Base-by-base conservation (phyloP, 2,329 filamentous ascomycete genomes). In the Penicillium sp. region DNA sequence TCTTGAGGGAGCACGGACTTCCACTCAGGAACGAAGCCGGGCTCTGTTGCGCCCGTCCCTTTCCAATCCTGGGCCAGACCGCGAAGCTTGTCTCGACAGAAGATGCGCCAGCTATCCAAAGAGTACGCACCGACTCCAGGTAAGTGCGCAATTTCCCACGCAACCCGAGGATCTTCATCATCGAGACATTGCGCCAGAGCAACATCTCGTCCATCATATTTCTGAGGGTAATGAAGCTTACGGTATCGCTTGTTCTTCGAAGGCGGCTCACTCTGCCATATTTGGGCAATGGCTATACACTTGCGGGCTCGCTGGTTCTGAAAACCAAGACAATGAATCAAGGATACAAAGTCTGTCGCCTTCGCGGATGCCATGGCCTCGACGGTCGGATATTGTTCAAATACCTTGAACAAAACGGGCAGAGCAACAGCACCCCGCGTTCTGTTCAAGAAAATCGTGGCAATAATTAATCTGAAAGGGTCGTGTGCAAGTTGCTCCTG, bases 91-190 rank as follows among this genome's bases (percentile, higher is more conserved):
- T 96, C 90, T 1, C 90, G 81, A 65, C 89, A 95, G 67, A 96
- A 96, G 54, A 96, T 95, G 3, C 90, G 82, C 87, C 89, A 96
- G 62, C 86, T 90, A 67, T 96, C 90, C 42, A 91, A 74, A 0
- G 88, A 86, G 66, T 96, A 96, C 1, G 82, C 76, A 12, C 90
- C 88, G 47, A 78, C 66, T 46, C 88, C 83, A 0, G 88, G 90
- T 48, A 96, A 73, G 66, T 95, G 88, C 0, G 85, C 89, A 50
- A 95, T 86, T 62, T 96, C 90, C 83, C 89, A 94, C 0, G 80
- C 78, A 4, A 79, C 75, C 0, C 73, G 69, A 9, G 76, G 73
- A 37, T 71, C 71, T 12, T 75, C 73, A 46, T 77, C 74, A 24
- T 71, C 67, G 12, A 81, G 52, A 5, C 72, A 65, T 54, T 80